Evolutionary conservation across 2,329 filamentous ascomycete genomes (phyloP), one percentile per base, ranked within the genome.

Genomic region (Fusarium avenaceum): DNA sequence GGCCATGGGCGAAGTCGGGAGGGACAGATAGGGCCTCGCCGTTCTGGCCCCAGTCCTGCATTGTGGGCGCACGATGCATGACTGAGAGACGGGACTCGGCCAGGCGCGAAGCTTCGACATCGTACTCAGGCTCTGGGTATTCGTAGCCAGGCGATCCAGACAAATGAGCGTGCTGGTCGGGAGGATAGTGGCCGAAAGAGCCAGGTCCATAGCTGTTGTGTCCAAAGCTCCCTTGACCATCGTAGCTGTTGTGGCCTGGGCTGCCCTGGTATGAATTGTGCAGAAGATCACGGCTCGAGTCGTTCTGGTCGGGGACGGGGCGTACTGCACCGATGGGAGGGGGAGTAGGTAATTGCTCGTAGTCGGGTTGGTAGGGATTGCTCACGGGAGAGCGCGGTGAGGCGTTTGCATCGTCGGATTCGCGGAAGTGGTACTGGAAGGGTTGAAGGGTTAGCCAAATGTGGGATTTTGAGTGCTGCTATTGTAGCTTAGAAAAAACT

Each of bases 261-360:
- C 61, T 64, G 19, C 61, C 53, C 9, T 65, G 61, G 15, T 70
- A 72, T 5, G 69, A 51, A 15, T 56, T 60, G 45, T 55, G 51
- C 28, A 72, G 44, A 32, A 72, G 53, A 55, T 70, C 48, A 44
- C 67, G 58, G 60, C 55, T 56, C 53, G 69, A 62, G 3, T 67
- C 65, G 30, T 67, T 67, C 28, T 67, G 60, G 6, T 68, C 65
- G 28, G 67, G 69, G 2, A 63, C 46, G 28, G 69, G 49, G 40
- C 51, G 54, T 24, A 62, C 50, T 47, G 58, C 24, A 20, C 65
- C 69, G n/a, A 68, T 56, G 9, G 64, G 57, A 9, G 69, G 70
- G 11, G 61, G 65, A 14, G 64, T 57, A 7, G 63, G 57, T 15
- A 66, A 66, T 33, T 40, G 61, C 4, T 65, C 67, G 32, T 43